These are phyloP conservation scores for Cichorium intybus DNA, from an alignment of 140 eudicot genomes.

Conservation along the genomic window DNA sequence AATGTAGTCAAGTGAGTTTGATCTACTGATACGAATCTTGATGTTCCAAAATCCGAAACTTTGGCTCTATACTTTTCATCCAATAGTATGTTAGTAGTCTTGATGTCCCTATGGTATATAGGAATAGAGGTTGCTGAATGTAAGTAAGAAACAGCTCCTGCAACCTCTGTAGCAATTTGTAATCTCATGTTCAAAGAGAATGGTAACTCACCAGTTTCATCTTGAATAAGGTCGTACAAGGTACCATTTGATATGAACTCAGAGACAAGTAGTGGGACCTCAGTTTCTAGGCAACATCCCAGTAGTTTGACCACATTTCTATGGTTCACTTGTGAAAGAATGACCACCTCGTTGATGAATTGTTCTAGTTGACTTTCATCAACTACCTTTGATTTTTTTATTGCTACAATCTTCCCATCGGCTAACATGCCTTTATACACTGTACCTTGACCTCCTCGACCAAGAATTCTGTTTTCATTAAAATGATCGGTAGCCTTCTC, in stretches of 20 bases:
- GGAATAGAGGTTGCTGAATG: constrained; percentile 3
- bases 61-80: constrained; percentile 15
- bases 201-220: background rate
- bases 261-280: constrained; percentile 11
- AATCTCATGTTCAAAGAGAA: constrained; percentile 1
- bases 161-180: constrained; percentile 12
- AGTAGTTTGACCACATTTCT: constrained; percentile 10
- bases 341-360: constrained; percentile 11
- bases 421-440: constrained; percentile 16
- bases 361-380: constrained; percentile 16
- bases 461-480: constrained; percentile 10
- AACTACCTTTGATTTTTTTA: constrained; percentile 12
- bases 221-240: constrained; percentile 1
- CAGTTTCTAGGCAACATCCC: constrained; percentile 17
- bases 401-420: constrained; percentile 6
- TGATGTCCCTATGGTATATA: constrained; percentile 12
- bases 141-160: constrained; percentile 7
- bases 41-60: constrained; percentile 15
- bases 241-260: constrained; percentile 13
- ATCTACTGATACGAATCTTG: constrained; percentile 11
- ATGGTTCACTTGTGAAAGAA: constrained; percentile 10
- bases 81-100: constrained; percentile 8
- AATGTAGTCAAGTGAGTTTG: constrained; percentile 10
- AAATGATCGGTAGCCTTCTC: constrained; percentile 8
- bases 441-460: constrained; percentile 16